A percentile compares a stretch with the other conserved stretches of the same genome.
Evolutionary conservation across 2,329 filamentous ascomycete genomes (phyloP).

Genomic region (Xylariaceae sp.): DNA sequence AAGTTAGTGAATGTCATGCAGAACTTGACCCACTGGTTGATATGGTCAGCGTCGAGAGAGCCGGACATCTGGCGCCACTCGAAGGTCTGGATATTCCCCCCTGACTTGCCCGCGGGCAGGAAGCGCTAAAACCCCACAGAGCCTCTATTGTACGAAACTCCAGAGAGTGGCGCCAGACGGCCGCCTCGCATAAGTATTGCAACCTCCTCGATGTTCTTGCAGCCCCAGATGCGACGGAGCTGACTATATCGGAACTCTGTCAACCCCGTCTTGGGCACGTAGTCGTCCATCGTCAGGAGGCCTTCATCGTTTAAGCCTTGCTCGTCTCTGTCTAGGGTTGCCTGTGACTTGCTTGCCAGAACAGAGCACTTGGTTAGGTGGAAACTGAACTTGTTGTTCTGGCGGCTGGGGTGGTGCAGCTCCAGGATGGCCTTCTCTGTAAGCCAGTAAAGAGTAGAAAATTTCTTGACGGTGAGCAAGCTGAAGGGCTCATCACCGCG

Average conservation of each 20-base stretch:
- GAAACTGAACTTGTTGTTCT: conserved; percentile 15
- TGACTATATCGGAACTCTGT: neutral
- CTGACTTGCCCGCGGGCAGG: conserved; percentile 22
- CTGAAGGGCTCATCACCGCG: conserved; percentile 37
- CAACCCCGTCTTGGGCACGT: conserved; percentile 19
- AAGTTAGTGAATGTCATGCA: conserved; percentile 34
- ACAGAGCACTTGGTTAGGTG: conserved; percentile 16
- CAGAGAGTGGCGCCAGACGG: no score
- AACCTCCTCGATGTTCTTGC: conserved; percentile 21
- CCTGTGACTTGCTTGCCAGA: conserved; percentile 5
- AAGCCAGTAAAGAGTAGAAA: conserved; percentile 31
- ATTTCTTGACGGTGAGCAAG: conserved; percentile 37
- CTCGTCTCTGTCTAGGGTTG: neutral
- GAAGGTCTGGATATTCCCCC: conserved; percentile 37
- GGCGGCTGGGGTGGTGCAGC: conserved; percentile 37
- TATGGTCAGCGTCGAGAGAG: conserved; percentile 31
- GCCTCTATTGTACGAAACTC: conserved; percentile 9
- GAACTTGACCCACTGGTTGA: conserved; percentile 33
- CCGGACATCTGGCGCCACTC: conserved; percentile 40
- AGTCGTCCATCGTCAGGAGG: conserved; percentile 8
- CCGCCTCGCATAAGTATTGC: conserved; percentile 25
- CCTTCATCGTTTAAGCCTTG: neutral
- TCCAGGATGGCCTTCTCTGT: conserved; percentile 29
- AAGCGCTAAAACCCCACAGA: conserved; percentile 34
- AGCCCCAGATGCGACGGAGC: conserved; percentile 32